These are phyloP conservation scores for Chytriomyces hyalinus DNA, from an alignment of 192 early-diverging fungal genomes.

Conservation along the genomic window DNA sequence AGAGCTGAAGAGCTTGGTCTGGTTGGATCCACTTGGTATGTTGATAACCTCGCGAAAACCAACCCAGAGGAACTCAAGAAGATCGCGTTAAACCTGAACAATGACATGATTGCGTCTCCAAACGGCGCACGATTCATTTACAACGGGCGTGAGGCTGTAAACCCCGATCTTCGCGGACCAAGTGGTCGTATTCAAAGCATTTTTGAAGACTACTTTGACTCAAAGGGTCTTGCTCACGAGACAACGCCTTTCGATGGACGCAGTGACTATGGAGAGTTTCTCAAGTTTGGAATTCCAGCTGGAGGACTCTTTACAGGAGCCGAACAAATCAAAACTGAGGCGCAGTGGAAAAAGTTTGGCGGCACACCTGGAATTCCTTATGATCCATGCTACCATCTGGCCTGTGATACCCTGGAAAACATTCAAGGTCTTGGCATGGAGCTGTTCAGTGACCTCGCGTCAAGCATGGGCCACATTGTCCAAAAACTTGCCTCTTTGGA, in stretches of 20 bases:
- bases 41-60: conserved; percentile 39
- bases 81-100: conserved; percentile 38
- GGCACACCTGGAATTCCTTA: conserved; percentile 44
- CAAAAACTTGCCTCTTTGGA: conserved; percentile 33
- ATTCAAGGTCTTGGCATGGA: conserved; percentile 29
- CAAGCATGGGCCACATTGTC: conserved; percentile 28
- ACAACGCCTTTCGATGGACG: conserved; percentile 40
- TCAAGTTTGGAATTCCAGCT: conserved; percentile 44
- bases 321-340: conserved; percentile 40
- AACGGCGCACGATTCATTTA: conserved; percentile 41
- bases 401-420: conserved; percentile 45
- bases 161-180: conserved; percentile 30
- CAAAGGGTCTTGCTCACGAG: conserved; percentile 29
- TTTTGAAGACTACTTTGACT: conserved; percentile 40
- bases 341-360: conserved; percentile 41
- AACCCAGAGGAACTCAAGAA: conserved; percentile 32
- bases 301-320: conserved; percentile 44
- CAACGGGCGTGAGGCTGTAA: conserved; percentile 37
- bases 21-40: conserved; percentile 48
- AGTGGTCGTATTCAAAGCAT: conserved; percentile 40
- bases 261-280: conserved; percentile 41
- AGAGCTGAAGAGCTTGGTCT: conserved; percentile 48
- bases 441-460: conserved; percentile 25
- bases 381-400: conserved; percentile 52
- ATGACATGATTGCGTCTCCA: conserved; percentile 46